These are phyloP conservation scores for Agrocybe praecox DNA, from an alignment of 768 basidiomycete species.

Conservation along the genomic window DNA sequence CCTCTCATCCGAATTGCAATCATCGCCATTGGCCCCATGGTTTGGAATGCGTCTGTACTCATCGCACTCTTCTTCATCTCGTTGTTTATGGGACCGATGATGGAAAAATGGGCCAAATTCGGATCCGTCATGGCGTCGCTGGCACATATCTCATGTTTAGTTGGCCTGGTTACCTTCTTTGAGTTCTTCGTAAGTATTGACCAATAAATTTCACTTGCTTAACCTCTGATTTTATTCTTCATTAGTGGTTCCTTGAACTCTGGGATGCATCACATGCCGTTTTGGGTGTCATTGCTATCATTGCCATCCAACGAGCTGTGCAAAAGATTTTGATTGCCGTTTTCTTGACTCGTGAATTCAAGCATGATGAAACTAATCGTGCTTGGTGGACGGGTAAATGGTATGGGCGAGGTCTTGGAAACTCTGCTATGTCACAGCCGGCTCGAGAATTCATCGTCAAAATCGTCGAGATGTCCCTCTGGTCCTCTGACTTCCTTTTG, in stretches of 20 bases:
- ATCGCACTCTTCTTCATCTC: conserved; percentile 87
- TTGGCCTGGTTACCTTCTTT: conserved; percentile 89
- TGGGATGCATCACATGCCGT: conserved; percentile 98
- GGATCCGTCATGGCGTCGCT: conserved; percentile 91
- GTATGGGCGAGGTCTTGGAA: conserved; percentile 92
- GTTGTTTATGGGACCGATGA: conserved; percentile 90
- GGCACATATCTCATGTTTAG: conserved; percentile 79
- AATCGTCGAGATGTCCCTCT: conserved; percentile 96
- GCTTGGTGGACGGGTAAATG: conserved; percentile 99
- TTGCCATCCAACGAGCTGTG: conserved; percentile 89
- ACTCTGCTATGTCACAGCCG: conserved; percentile 92
- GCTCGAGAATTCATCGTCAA: conserved; percentile 98
- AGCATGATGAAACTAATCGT: conserved; percentile 97
- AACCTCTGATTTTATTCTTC: conserved; percentile 3
- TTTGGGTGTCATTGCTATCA: conserved; percentile 86
- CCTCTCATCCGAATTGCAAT: conserved; percentile 88
- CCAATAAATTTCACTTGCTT: conserved; percentile 13
- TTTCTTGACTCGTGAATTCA: conserved; percentile 95
- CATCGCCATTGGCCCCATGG: conserved; percentile 89
- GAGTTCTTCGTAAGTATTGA: conserved; percentile 86
- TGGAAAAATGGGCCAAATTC: conserved; percentile 84
- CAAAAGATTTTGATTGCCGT: conserved; percentile 94
- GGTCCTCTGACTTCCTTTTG: conserved; percentile 93
- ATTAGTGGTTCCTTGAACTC: conserved; percentile 88
- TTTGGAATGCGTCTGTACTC: conserved; percentile 92